These are phyloP conservation scores for Kuraishia floccosa DNA, from an alignment of 805 yeast genomes.

Conservation along the genomic window DNA sequence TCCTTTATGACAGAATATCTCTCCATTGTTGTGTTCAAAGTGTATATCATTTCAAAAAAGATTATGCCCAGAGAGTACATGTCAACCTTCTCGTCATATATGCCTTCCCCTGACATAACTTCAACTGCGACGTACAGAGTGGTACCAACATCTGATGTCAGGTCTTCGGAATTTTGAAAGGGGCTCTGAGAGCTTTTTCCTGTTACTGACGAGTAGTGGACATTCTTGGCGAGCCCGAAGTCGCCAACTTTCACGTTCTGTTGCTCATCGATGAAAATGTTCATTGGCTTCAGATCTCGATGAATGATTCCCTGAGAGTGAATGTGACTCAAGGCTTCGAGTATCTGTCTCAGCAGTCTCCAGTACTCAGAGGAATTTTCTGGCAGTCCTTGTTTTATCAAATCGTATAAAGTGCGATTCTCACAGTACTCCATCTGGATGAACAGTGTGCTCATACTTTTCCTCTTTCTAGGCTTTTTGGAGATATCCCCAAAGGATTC, in stretches of 20 bases:
- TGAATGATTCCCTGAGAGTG: slow-evolving; percentile 93
- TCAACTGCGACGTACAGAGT: slow-evolving; percentile 88
- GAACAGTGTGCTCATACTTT: slow-evolving; percentile 58
- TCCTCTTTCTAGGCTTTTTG: slow-evolving; percentile 7
- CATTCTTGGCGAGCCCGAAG: slow-evolving; percentile 91
- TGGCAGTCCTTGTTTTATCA: slow-evolving; percentile 70
- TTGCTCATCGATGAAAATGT: slow-evolving; percentile 85
- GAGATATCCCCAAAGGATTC: slow-evolving; percentile 7
- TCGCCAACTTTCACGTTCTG: slow-evolving; percentile 92
- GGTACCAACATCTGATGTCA: slow-evolving; percentile 92
- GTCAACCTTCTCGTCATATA: slow-evolving; percentile 91
- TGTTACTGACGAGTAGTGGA: slow-evolving; percentile 36
- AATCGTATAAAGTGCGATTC: slow-evolving; percentile 76
- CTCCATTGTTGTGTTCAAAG: slow-evolving; percentile 89
- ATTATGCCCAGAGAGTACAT: slow-evolving; percentile 93
- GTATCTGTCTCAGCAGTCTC: slow-evolving; percentile 76
- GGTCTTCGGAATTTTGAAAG: slow-evolving; percentile 41
- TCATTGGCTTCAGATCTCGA: slow-evolving; percentile 90
- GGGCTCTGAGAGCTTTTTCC: slow-evolving; percentile 6
- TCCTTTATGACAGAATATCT: slow-evolving; percentile 62
- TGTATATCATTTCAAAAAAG: slow-evolving; percentile 88
- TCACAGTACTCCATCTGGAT: slow-evolving; percentile 99
- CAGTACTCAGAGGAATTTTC: slow-evolving; percentile 72
- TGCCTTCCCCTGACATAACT: slow-evolving; percentile 58
- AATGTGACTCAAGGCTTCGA: slow-evolving; percentile 85